Evolutionary conservation across 148 eudicot species (phyloP).

Genomic region (Spergularia marina): DNA sequence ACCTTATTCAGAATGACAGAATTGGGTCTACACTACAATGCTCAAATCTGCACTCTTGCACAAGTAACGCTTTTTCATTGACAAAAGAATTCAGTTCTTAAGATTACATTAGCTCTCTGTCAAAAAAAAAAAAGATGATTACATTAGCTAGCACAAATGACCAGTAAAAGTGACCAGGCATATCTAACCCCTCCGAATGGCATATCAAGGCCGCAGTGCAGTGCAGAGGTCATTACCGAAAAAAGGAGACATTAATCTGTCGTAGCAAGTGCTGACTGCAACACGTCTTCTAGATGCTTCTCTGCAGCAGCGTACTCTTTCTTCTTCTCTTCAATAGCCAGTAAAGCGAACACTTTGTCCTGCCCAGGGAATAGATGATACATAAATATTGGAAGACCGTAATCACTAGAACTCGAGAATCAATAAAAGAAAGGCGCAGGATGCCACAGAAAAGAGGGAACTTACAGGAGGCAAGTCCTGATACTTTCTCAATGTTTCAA

Average conservation of each 20-base stretch:
- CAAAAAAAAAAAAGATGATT: too few relatives aligned
- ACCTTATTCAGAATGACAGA: too few relatives aligned
- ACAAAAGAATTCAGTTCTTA: not conserved
- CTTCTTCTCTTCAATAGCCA: conserved; percentile 94
- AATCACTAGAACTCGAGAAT: not conserved
- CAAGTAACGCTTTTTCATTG: not conserved
- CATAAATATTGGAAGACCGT: conserved; percentile 3
- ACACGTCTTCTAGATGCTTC: conserved; percentile 87
- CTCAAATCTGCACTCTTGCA: not conserved
- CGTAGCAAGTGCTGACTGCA: conserved; percentile 80
- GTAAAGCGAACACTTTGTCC: conserved; percentile 93
- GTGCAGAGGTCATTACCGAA: not conserved
- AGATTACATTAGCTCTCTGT: not conserved
- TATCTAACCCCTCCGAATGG: too few relatives aligned
- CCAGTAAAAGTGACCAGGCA: not conserved
- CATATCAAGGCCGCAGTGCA: too few relatives aligned
- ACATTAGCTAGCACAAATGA: not conserved
- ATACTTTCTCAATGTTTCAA: conserved; percentile 90
- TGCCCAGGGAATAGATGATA: conserved; percentile 25
- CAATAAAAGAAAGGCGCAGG: not conserved
- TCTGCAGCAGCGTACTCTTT: conserved; percentile 90
- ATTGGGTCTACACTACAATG: too few relatives aligned
- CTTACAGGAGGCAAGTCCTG: conserved; percentile 94
- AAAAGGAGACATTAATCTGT: conserved; percentile 24
- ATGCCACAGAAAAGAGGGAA: not conserved